Evolutionary conservation across 2,329 filamentous ascomycete species (phyloP), one percentile per base, ranked within the genome.

Genomic region (Huntiella decipiens): DNA sequence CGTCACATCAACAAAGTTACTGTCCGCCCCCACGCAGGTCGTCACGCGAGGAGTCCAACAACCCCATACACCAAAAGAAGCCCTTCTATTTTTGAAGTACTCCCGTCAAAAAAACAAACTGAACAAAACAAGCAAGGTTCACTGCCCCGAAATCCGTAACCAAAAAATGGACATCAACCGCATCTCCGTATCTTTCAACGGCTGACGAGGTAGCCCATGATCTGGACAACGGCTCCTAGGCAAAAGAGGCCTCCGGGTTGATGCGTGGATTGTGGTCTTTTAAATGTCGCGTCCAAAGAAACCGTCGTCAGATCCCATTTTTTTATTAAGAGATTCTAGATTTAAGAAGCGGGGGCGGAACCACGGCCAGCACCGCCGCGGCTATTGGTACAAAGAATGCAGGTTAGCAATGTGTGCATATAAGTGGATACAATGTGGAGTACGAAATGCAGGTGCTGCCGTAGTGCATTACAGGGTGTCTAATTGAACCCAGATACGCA

Each of bases 321-420:
- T 47, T 47, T 48, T 43, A 62, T 58, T 60, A 57, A 58, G 53
- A 60, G 38, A 57, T 57, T 58, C 55, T 58, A 61, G 56, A 57
- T 61, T 71, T 73, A 77, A 60, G 74, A 77, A 56, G 75, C 68
- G 62, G 81, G 76, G 67, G 81, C 73, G 61, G 80, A 80, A 72
- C 84, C 85, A 78, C 85, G 83, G 64, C 85, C 86, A 64, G 81
- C 82, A 61, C 82, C 83, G 72, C 82, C 81, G 74, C 82, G 83
- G 81, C 76, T 79, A 56, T 55, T 46, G 51, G 17, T 46, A 44
- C 41, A 49, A 41, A 46, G 45, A 44, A 22, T 33, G 10, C 4
- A 44, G 13, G 43, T 48, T 47, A 48, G 48, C 32, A 31, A 13
- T 33, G 6, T 38, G 22, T 19, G 17, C 13, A 19, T 22, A 32